A percentile compares a stretch with the other conserved stretches of the same genome.
These are phyloP conservation scores for Trichoderma sp. DNA, from an alignment of 2,329 filamentous ascomycete species.

Conservation along the genomic window DNA sequence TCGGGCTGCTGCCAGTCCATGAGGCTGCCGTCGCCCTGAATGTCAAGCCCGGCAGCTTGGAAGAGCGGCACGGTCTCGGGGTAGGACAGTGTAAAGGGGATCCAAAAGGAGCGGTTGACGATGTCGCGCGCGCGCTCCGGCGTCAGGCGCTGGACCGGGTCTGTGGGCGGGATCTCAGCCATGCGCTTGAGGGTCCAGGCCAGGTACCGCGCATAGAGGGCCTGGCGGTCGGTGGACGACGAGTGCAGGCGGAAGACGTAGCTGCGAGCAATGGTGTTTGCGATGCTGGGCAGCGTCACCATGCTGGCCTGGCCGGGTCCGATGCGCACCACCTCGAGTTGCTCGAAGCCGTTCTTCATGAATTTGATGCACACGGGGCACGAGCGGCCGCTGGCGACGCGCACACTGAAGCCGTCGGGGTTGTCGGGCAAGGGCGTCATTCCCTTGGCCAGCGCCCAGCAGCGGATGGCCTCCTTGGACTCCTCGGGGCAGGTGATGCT, in stretches of 20 bases:
- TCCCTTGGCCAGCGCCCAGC: slow-evolving; percentile 41
- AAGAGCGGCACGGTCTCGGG: slow-evolving; percentile 32
- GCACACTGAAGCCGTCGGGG: slow-evolving; percentile 38
- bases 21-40: slow-evolving; percentile 18
- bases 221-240: slow-evolving; percentile 19
- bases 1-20: slow-evolving; percentile 15
- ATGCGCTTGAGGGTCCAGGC: slow-evolving; percentile 37
- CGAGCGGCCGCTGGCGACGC: slow-evolving; percentile 30
- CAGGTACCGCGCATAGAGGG: slow-evolving; percentile 31
- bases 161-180: slow-evolving; percentile 18
- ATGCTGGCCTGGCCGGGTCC: slow-evolving; percentile 26
- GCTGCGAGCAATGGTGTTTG: slow-evolving; percentile 34
- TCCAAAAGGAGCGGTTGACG: slow-evolving; percentile 30
- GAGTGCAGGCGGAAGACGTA: slow-evolving; percentile 31
- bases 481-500: slow-evolving; percentile 41
- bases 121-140: slow-evolving; percentile 24
- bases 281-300: slow-evolving; percentile 35
- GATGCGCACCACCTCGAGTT: slow-evolving; percentile 26
- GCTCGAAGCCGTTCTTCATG: slow-evolving; percentile 32
- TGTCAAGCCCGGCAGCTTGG: slow-evolving; percentile 29
- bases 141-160: slow-evolving; percentile 24
- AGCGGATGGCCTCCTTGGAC: slow-evolving; percentile 35
- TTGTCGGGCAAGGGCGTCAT: slow-evolving; percentile 25
- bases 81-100: slow-evolving; percentile 32
- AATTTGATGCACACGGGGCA: slow-evolving; percentile 38